Evolutionary conservation across 1,284 basidiomycete genomes (phyloP), one percentile per base, ranked within the genome.

Genomic region (Moesziomyces antarcticus): DNA sequence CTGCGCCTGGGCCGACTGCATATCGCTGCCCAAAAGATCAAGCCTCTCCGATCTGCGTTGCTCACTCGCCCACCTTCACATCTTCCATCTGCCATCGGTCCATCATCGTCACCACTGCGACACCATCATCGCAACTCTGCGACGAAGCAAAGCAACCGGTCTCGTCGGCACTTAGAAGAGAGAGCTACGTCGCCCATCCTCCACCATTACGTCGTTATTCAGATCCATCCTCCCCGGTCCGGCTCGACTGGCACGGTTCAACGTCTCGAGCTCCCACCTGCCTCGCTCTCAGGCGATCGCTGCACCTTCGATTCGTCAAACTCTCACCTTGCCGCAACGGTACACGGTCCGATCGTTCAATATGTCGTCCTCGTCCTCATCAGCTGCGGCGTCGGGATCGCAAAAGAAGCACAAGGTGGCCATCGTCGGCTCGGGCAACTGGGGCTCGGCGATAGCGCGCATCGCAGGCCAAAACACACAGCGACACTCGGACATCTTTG

Each of bases 391-490:
- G 1, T 56, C 60, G 1, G 33, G 58, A 27, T 63, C 61, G 50
- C 42, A 44, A 30, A 57, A 85, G 54, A 87, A 87, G 78, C 87
- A 88, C 83, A 85, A 85, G 64, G 86, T 89, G 21, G 88, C 87
- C 22, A 85, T 89, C 66, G 86, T 89, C 59, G 88, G 88, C 47
- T 84, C 82, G 0, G 84, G 84, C 20, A 84, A 83, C 62, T 85
- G 80, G 88, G 88, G 88, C 1, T 87, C 87, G 7, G 88, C 88
- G 3, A 86, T 89, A 48, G 88, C 88, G 22, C 86, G 87, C 67
- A 88, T 89, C 56, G 87, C 88, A 30, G 77, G 77, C 9, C 67
- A 66, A 75, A 88, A 89, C 73, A 84, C 86, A 5, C 83, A 79
- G 43, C 79, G 81, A 49, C 82, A 86, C 56, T 73, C 85, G 8